A percentile compares a stretch with the other conserved stretches of the same genome.
Evolutionary conservation across 371 early-diverging fungal species (phyloP).

Genomic region (Syncephalis fuscata): DNA sequence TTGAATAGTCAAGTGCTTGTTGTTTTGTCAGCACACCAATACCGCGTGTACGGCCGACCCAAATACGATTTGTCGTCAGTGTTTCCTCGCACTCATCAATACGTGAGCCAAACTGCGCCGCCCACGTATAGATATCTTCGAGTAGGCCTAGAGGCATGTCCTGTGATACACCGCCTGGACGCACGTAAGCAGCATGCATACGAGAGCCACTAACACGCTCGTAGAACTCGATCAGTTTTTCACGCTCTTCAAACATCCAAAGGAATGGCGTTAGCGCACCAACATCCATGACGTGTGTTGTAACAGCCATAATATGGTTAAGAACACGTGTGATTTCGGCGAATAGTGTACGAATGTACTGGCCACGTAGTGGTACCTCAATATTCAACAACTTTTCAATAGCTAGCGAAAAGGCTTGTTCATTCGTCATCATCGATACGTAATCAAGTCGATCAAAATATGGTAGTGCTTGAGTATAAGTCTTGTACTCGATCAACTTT

Average conservation of each 20-base stretch:
- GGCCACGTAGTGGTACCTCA: conserved; percentile 85
- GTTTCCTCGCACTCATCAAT: conserved; percentile 91
- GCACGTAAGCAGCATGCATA: conserved; percentile 94
- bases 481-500: conserved; percentile 96
- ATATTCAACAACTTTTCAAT: conserved; percentile 96
- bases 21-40: conserved; percentile 74
- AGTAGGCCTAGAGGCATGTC: conserved; percentile 87
- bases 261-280: conserved; percentile 96
- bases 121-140: conserved; percentile 92
- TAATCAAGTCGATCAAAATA: conserved; percentile 98
- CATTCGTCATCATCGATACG: conserved; percentile 95
- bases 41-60: conserved; percentile 78
- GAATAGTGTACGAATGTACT: conserved; percentile 93
- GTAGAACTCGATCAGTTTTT: conserved; percentile 95
- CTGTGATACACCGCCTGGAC: conserved; percentile 90
- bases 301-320: conserved; percentile 96
- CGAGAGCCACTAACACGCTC: conserved; percentile 97
- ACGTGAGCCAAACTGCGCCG: conserved; percentile 70
- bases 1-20: conserved; percentile 81
- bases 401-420: conserved; percentile 88
- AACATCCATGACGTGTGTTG: conserved; percentile 92
- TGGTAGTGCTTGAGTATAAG: conserved; percentile 92
- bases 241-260: conserved; percentile 98
- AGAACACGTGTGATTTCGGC: conserved; percentile 93
- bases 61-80: conserved; percentile 84